A percentile compares a stretch with the other conserved stretches of the same genome.
phyloP scores from a whole-genome alignment of 2,329 filamentous ascomycete species.

The Talaromyces marneffei region DNA sequence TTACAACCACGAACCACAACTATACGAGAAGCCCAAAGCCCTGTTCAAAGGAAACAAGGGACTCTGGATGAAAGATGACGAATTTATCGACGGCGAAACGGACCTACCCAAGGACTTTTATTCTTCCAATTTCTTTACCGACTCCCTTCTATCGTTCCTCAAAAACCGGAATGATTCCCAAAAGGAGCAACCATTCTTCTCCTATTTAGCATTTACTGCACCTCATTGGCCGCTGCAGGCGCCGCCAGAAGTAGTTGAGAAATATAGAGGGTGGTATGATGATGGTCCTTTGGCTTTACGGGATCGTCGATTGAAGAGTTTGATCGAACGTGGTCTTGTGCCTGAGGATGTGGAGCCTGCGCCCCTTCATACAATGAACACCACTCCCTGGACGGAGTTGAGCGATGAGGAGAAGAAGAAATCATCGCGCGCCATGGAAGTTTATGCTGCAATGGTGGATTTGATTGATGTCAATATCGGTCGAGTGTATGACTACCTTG shows the following conservation, averaged over 20 bases:
- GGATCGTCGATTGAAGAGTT: slow-evolving; percentile 38
- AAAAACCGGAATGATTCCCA: slow-evolving; percentile 29
- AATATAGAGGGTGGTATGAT: slow-evolving; percentile 48
- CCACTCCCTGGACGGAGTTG: slow-evolving; percentile 40
- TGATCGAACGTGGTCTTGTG: slow-evolving; percentile 44
- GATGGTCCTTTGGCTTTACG: slow-evolving; percentile 47
- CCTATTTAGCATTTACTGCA: slow-evolving; percentile 45
- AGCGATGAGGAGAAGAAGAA: slow-evolving; percentile 33
- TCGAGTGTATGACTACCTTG: slow-evolving; percentile 42
- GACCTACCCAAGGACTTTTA: not conserved
- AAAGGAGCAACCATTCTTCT: slow-evolving; percentile 44
- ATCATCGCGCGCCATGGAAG: slow-evolving; percentile 45
- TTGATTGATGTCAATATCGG: slow-evolving; percentile 43
- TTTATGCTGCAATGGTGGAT: slow-evolving; percentile 48
- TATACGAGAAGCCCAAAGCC: not conserved
- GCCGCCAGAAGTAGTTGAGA: slow-evolving; percentile 41
- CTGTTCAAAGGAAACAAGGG: not conserved
- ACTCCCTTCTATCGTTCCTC: slow-evolving; percentile 18
- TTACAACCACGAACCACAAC: slow-evolving; percentile 19
- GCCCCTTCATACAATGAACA: slow-evolving; percentile 37
- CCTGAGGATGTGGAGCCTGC: slow-evolving; percentile 39
- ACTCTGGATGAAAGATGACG: not conserved
- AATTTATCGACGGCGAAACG: not conserved
- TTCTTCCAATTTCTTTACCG: not conserved
- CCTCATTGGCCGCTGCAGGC: slow-evolving; percentile 52